phyloP scores from a whole-genome alignment of 148 eudicot genomes.

The Spergularia marina region DNA sequence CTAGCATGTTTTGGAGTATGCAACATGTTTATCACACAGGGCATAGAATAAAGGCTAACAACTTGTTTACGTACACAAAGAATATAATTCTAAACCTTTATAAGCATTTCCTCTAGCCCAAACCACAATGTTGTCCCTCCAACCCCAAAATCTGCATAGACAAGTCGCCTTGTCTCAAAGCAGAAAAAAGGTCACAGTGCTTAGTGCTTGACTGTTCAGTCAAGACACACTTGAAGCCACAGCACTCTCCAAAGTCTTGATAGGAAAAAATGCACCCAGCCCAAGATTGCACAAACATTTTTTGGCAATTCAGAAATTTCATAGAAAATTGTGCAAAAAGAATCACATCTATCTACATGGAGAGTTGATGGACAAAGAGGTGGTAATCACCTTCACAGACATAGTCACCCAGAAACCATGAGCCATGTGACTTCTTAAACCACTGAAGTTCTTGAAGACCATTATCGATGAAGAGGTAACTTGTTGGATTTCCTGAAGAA shows the following conservation, averaged over 20 bases:
- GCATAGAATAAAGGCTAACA: not conserved
- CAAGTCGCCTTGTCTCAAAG: not conserved
- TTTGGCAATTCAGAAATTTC: no score
- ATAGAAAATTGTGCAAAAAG: not conserved
- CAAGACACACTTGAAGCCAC: not conserved
- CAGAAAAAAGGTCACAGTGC: no score
- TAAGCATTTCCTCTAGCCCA: not conserved
- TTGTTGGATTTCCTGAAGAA: constrained; percentile 53
- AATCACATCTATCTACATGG: not conserved
- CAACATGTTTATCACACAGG: not conserved
- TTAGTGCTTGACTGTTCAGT: not conserved
- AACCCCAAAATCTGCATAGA: not conserved
- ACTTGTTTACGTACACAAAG: not conserved
- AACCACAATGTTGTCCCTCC: not conserved
- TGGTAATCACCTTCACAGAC: constrained; percentile 70
- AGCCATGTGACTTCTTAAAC: constrained; percentile 80
- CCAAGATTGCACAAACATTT: not conserved
- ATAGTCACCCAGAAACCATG: constrained; percentile 95
- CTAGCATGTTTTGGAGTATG: not conserved
- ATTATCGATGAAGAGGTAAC: constrained; percentile 56
- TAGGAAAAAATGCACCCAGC: not conserved
- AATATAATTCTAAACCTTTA: not conserved
- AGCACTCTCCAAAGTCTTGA: not conserved
- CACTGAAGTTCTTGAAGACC: constrained; percentile 85
- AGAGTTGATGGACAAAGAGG: no score